Evolutionary conservation across 257 asterid genomes (phyloP), one percentile per base, ranked within the genome.

Genomic region (Scutellaria galericulata): DNA sequence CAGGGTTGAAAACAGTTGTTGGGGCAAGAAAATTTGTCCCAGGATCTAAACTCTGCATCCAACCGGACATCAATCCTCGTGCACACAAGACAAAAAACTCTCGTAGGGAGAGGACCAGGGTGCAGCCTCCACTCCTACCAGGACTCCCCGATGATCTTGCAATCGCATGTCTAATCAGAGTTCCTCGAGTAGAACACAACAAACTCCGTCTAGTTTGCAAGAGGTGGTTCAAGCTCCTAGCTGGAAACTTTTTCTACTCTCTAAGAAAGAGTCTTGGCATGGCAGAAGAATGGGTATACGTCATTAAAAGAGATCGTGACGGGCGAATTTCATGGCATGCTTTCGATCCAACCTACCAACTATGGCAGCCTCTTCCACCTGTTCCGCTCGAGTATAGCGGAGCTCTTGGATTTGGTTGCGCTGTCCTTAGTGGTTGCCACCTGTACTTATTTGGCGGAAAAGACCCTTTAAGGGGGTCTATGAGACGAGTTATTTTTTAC

Each of bases 271-370:
- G 75, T 68, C 86, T 80, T 5, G 86, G 91, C 3, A 86, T 86
- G 87, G 91, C 91, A 8, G 91, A 86, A 62, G 91, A 86, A 74
- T 86, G 91, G 91, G 89, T 84, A 6, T 86, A 86, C 1, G 87
- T 84, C 45, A 72, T 86, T 48, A 86, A 86, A 75, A 20, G 89
- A 39, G 89, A 86, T n/a, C 86, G 87, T 0, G 91, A 86, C 7
- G 84, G 89, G 5, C 81, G 85, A 39, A 82, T 86, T 15, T 86
- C 91, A 0, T 86, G 91, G 91, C 89, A 86, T 60, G 91, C 91
- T 24, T 86, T 86, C 35, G 91, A 86, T 55, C 89, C 89, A 0
- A 78, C 82, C 14, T 80, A 82, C 82, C 91, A 86, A 45, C 44
- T 83, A 9, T 86, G 91, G 91, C 91, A 84, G 81, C 86, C 91